Percentiles rank a stretch among this genome's conserved stretches.
Conservation (phyloP, 2,329 filamentous ascomycete species). For the Claviceps pazoutovae region DNA sequence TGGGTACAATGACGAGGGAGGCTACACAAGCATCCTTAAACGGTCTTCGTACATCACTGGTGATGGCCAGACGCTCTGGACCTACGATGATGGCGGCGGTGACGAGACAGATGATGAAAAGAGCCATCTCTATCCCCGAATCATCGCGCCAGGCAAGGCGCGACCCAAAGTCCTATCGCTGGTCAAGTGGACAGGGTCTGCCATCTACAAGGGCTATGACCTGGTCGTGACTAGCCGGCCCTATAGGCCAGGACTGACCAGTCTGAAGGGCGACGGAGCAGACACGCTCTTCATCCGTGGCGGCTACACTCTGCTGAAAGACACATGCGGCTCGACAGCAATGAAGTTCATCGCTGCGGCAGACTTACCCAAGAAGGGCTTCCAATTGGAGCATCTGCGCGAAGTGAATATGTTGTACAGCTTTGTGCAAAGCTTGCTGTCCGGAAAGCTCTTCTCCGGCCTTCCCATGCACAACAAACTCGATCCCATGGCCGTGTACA, state of each 20-base stretch:
- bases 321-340: not conserved
- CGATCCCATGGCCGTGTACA: not conserved
- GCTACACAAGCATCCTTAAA: not conserved
- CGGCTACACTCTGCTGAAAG: not conserved
- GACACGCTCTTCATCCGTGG: not conserved
- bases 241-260: not conserved
- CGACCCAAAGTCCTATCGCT: not conserved
- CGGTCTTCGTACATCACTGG: not conserved
- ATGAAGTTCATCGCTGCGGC: not conserved
- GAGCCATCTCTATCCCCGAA: not conserved
- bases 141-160: not conserved
- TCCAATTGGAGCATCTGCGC: not conserved
- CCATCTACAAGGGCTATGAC: not conserved
- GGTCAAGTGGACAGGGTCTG: not conserved
- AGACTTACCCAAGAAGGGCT: not conserved
- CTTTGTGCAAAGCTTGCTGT: not conserved
- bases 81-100: not conserved
- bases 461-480: not conserved
- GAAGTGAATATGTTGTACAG: not conserved
- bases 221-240: not conserved
- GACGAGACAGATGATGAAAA: not conserved
- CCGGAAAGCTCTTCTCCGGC: not conserved
- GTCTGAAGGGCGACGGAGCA: not conserved
- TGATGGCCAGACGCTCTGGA: not conserved
- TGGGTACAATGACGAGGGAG: not conserved